Base-by-base conservation (phyloP, 2,329 filamentous ascomycete genomes). In the Curvularia hawaiiensis region DNA sequence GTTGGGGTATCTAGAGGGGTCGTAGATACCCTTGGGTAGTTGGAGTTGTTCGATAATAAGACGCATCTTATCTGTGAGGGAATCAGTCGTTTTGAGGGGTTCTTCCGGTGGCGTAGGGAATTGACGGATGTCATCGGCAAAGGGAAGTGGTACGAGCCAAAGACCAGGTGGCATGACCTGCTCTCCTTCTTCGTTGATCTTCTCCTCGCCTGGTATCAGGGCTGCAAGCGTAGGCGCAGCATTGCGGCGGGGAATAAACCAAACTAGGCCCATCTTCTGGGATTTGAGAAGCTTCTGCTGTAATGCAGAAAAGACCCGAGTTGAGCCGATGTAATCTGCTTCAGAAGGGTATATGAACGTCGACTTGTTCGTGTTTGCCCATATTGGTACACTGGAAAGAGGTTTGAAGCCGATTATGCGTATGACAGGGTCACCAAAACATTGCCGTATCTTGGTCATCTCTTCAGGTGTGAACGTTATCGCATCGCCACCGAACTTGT, bases 311-410 rank as follows among this genome's bases (percentile, higher is more conserved):
- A 98, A 99, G 2, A 97, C 92, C 8, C 95, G 88, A 0, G 92
- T 96, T 1, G 93, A 98, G 20, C 95, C 95, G 26, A 97, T 84
- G 67, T 88, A 96, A 60, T 91, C 90, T 62, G 92, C 89, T 77
- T 99, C 95, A 18, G 90, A 95, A 0, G 95, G 95, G 70, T 96
- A 98, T 57, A 99, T 91, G 75, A 97, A 99, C 0, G 88, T 91
- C 0, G 93, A 91, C 67, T 93, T 92, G 71, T 90, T 91, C 48
- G 91, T 83, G 33, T 91, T 92, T 1, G 92, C 91, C 92, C 94
- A 97, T 18, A 89, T 82, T 0, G 90, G 90, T 1, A 97, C 80
- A 68, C 85, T 80, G 1, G 85, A 85, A 28, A 90, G 81, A 7
- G 91, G 87, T 73, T 98, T 99, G 83, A 99, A 99, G 6, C 95